Conservation (phyloP, 495 filamentous ascomycete genomes). For the Hypoxylon perforatum region DNA sequence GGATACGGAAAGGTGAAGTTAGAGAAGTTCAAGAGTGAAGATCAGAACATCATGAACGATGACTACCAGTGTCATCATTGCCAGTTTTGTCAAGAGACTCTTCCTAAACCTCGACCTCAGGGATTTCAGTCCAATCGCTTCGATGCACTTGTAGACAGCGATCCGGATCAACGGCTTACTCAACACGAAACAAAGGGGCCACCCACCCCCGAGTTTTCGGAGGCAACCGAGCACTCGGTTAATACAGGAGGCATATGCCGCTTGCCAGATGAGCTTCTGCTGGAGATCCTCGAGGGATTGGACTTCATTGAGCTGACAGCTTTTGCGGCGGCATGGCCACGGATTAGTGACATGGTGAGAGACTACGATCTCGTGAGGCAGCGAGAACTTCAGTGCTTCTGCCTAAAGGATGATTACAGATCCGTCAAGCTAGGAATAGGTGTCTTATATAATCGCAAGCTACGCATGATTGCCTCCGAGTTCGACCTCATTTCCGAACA, state of each 20-base stretch:
- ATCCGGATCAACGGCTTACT: conserved; percentile 19
- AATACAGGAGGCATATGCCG: conserved; percentile 11
- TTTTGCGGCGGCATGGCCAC: conserved; percentile 52
- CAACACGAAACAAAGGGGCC: background rate
- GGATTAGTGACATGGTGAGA: conserved; percentile 48
- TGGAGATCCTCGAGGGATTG: conserved; percentile 51
- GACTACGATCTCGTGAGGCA: conserved; percentile 56
- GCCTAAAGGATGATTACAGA: conserved; percentile 56
- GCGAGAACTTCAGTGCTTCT: conserved; percentile 64
- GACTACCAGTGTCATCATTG: conserved; percentile 22
- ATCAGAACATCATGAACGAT: background rate
- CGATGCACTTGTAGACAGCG: conserved; percentile 25
- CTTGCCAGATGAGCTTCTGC: conserved; percentile 55
- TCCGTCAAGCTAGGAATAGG: conserved; percentile 58
- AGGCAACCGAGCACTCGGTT: background rate
- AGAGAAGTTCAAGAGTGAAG: background rate
- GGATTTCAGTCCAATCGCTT: background rate
- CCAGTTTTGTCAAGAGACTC: conserved; percentile 17
- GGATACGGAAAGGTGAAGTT: conserved; percentile 3
- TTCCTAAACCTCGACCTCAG: background rate
- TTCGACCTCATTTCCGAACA: conserved; percentile 60
- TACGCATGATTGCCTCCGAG: conserved; percentile 55
- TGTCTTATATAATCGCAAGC: conserved; percentile 41
- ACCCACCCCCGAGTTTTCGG: background rate
- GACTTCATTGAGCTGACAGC: conserved; percentile 52